These are phyloP conservation scores for Hansenula sp. DNA, from an alignment of 1,139 yeast species.

Conservation along the genomic window DNA sequence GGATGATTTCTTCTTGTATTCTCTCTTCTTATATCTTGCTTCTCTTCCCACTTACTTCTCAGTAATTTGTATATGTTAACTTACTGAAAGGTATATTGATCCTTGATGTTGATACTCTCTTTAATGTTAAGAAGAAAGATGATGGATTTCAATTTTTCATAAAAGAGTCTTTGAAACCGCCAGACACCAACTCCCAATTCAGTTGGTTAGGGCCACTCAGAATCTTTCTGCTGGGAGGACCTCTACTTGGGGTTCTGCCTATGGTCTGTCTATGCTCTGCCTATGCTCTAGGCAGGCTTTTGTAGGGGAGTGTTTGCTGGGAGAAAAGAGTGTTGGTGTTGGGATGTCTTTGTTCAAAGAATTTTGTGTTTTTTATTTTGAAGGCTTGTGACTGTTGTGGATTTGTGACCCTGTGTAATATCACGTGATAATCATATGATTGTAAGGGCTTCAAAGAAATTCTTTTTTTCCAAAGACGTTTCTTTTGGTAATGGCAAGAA, in stretches of 20 bases:
- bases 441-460: too few species aligned
- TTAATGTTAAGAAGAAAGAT: conserved; percentile 3
- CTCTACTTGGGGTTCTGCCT: too few species aligned
- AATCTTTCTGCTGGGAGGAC: background rate
- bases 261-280: background rate
- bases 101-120: conserved; percentile 2
- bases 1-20: too few species aligned
- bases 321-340: too few species aligned
- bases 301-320: too few species aligned
- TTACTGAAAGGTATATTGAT: conserved; percentile 2
- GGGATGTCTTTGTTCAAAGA: too few species aligned
- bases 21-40: background rate
- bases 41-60: background rate
- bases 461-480: background rate
- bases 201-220: background rate
- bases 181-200: background rate
- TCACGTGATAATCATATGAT: background rate
- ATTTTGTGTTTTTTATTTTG: too few species aligned
- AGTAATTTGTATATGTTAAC: background rate
- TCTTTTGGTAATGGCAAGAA: background rate
- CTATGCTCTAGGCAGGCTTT: background rate
- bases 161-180: conserved; percentile 1
- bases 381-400: too few species aligned
- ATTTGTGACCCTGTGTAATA: background rate
- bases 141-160: conserved; percentile 3